Conservation (phyloP, 805 yeast species). For the Kazachstania bromeliacearum region DNA sequence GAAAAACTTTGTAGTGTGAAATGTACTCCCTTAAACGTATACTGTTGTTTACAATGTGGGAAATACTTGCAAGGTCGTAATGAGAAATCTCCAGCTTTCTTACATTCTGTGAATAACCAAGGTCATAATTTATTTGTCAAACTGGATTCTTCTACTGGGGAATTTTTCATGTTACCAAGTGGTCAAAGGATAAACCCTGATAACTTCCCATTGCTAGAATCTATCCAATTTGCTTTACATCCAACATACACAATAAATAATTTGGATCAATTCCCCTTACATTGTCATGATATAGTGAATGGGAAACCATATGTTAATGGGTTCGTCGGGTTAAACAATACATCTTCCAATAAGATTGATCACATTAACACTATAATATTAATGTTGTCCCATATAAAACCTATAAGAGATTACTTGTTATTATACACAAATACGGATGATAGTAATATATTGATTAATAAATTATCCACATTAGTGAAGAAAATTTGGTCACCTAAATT, state of each 20-base stretch:
- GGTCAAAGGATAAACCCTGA: conserved; percentile 16
- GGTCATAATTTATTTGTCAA: conserved; percentile 59
- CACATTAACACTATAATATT: conserved; percentile 52
- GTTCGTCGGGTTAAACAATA: conserved; percentile 52
- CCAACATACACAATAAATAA: conserved; percentile 39
- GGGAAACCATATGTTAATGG: conserved; percentile 49
- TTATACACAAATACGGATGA: conserved; percentile 12
- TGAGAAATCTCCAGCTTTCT: conserved; percentile 52
- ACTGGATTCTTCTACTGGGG: conserved; percentile 33
- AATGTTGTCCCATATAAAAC: conserved; percentile 42
- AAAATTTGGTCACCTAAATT: conserved; percentile 57
- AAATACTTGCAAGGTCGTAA: conserved; percentile 63
- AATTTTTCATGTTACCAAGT: conserved; percentile 57
- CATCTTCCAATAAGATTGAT: conserved; percentile 35
- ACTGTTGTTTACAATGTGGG: conserved; percentile 69
- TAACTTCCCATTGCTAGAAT: conserved; percentile 31
- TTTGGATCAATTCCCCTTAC: conserved; percentile 28
- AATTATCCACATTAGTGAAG: conserved; percentile 40
- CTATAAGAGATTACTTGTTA: conserved; percentile 41
- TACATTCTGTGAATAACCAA: conserved; percentile 57
- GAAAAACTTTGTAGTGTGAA: conserved; percentile 60
- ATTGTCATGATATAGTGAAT: conserved; percentile 35
- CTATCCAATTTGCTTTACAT: conserved; percentile 42
- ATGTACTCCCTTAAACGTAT: conserved; percentile 49
- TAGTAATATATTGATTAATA: conserved; percentile 31